Base-by-base conservation (phyloP, 495 filamentous ascomycete species). In the Cercophora scortea region DNA sequence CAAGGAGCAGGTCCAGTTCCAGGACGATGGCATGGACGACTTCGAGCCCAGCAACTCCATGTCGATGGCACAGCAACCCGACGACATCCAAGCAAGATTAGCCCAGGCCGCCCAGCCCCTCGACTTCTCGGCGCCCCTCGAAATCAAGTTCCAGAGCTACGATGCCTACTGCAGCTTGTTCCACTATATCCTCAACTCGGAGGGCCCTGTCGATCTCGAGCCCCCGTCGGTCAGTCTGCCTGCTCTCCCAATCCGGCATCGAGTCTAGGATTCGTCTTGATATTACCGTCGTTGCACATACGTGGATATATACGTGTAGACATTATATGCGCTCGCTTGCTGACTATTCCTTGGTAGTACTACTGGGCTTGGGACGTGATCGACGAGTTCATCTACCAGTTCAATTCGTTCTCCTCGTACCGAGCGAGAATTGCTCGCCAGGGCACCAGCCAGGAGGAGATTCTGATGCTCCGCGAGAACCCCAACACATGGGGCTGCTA, bases 361-460 rank as follows among this genome's bases (percentile, higher is more conserved):
- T 95, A 90, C 76, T 98, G 93, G 93, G 94, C 93, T 15, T 98
- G 94, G 93, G 93, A 98, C 73, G 94, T 96, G 54, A 97, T 98
- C 71, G 93, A 98, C 64, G 93, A 98, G 66, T 98, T 98, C 75
- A 97, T 98, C 73, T 98, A 98, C 79, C 93, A 98, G 71, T 98
- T 98, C 79, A 96, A 98, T 77, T 94, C 89, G 38, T 98, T 97
- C 78, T 97, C 90, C 70, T 86, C 88, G 49, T 95, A 96, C 79
- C 86, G 93, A 60, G 88, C 93, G 59, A 84, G 89, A 36, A 81
- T 96, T 54, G 93, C 93, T 52, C 81, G 89, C 61, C 88, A 89
- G 62, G 87, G 78, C 57, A 84, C 85, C 67, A 89, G 88, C 62
- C 84, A 86, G 66, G 91, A 96, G 68, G 94, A 97, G 70, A 85